Evolutionary conservation across 148 eudicot species (phyloP), one percentile per base, ranked within the genome.

Genomic region (Rhododendron henanense): DNA sequence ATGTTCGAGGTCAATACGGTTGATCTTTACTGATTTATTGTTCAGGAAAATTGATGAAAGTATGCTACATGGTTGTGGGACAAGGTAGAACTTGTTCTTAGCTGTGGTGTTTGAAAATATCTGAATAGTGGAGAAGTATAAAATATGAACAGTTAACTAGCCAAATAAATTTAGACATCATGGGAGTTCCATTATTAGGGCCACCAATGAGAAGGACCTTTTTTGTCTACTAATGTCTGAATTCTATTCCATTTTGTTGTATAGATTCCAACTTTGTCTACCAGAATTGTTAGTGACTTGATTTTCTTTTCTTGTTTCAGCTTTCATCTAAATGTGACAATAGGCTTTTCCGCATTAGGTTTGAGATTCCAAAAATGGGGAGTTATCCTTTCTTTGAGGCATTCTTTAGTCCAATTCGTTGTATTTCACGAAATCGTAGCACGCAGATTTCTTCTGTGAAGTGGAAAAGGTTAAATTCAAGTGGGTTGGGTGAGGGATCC

Each of bases 301-400:
- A 50, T 71, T 76, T 57, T 39, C 37, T 85, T 85, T 87, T 81
- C 73, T 78, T 74, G 59, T 90, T 90, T 76, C 95, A 96, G 98
- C 92, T 94, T 83, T 93, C 99, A 76, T 93, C 94, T 23, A 92
- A 94, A 88, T 94, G 97, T 78, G 94, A 92, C 21, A 90, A 95
- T 82, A 92, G 89, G 94, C 94, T 95, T 86, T 94, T 96, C 89
- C 85, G 91, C 82, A 83, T 96, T 77, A 94, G 87, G 91, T 94
- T 95, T 89, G 81, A 85, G 45, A 84, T 91, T 79, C 91, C 86
- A 28, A 90, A 90, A 77, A 47, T 87, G 84, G 94, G 89, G 50
- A 84, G 45, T 84, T 90, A 88, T 88, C 93, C 96, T 83, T 95
- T 93, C 75, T 85, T 93, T 44, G 94, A 90, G 87, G 90, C 91